Evolutionary conservation across 1,284 basidiomycete genomes (phyloP).

Genomic region (Singerocomus inundabilis): DNA sequence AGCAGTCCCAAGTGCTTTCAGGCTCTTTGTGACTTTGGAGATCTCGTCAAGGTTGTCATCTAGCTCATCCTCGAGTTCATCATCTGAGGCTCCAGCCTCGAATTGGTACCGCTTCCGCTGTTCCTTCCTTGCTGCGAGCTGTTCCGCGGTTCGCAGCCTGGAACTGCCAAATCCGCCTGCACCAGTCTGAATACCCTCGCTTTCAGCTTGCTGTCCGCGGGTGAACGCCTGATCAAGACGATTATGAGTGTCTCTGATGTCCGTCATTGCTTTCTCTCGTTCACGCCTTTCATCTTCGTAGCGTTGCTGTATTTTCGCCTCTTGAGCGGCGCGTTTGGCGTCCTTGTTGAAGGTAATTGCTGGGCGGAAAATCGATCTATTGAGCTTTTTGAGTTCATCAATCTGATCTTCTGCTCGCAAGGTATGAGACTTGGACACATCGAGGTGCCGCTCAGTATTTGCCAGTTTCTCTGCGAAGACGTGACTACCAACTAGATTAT

Average conservation of each 20-base stretch:
- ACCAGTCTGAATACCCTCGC: constrained; percentile 37
- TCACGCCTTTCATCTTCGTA: constrained; percentile 89
- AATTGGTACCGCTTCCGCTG: constrained; percentile 90
- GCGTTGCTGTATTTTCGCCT: constrained; percentile 83
- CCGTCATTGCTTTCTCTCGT: constrained; percentile 81
- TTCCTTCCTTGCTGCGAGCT: constrained; percentile 55
- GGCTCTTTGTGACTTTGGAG: constrained; percentile 71
- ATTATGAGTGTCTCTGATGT: constrained; percentile 85
- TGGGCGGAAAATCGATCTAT: constrained; percentile 93
- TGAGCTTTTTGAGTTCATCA: constrained; percentile 91
- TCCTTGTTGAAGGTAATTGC: constrained; percentile 91
- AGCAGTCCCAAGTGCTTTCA: constrained; percentile 83
- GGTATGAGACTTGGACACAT: constrained; percentile 90
- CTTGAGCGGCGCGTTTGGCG: constrained; percentile 85
- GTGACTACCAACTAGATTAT: not conserved
- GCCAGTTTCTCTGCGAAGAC: constrained; percentile 73
- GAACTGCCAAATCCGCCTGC: constrained; percentile 37
- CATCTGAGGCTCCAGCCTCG: constrained; percentile 93
- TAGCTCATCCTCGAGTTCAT: constrained; percentile 90
- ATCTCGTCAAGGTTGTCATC: constrained; percentile 94
- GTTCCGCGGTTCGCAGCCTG: constrained; percentile 47
- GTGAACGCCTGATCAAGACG: constrained; percentile 77
- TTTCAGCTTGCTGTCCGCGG: constrained; percentile 50
- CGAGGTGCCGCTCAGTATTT: constrained; percentile 94
- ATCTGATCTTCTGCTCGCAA: constrained; percentile 91